Percentiles rank a stretch among this genome's conserved stretches.
Conservation (phyloP, 345 rosid genomes). For the Citrus australasica region DNA sequence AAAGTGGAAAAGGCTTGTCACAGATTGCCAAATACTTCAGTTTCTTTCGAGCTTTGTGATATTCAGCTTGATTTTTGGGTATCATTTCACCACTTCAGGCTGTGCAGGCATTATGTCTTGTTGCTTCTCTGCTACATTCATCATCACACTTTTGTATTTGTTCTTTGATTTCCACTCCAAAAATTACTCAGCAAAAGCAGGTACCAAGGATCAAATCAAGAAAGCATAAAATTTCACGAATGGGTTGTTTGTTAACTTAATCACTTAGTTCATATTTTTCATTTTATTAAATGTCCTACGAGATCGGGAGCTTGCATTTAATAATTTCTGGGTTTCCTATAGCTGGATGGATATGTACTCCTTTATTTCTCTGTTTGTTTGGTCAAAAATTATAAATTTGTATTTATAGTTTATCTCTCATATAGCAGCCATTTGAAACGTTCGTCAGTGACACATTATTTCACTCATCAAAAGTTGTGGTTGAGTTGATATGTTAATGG, state of each 20-base stretch:
- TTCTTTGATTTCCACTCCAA: constrained; percentile 48
- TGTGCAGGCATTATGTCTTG: constrained; percentile 60
- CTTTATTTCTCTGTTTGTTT: neutral
- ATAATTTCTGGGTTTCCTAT: neutral
- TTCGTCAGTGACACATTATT: neutral
- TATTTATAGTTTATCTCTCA: neutral
- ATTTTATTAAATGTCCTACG: too few species aligned
- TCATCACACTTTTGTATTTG: constrained; percentile 44
- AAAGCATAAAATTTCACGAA: neutral
- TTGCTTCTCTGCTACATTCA: constrained; percentile 54
- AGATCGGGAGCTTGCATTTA: neutral
- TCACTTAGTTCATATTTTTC: too few species aligned
- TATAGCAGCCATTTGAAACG: neutral
- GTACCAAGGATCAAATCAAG: neutral
- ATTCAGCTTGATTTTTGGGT: constrained; percentile 34
- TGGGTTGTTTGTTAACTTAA: neutral
- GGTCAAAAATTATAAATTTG: neutral
- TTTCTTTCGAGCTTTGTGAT: constrained; percentile 44
- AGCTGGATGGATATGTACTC: neutral
- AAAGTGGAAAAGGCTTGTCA: constrained; percentile 60
- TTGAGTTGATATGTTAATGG: neutral
- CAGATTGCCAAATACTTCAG: constrained; percentile 62
- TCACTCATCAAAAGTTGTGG: neutral
- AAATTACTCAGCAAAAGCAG: constrained; percentile 32
- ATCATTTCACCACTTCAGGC: constrained; percentile 45